Conservation (phyloP, 352 stramenopile genomes). For the Globisporangium nagaii region DNA sequence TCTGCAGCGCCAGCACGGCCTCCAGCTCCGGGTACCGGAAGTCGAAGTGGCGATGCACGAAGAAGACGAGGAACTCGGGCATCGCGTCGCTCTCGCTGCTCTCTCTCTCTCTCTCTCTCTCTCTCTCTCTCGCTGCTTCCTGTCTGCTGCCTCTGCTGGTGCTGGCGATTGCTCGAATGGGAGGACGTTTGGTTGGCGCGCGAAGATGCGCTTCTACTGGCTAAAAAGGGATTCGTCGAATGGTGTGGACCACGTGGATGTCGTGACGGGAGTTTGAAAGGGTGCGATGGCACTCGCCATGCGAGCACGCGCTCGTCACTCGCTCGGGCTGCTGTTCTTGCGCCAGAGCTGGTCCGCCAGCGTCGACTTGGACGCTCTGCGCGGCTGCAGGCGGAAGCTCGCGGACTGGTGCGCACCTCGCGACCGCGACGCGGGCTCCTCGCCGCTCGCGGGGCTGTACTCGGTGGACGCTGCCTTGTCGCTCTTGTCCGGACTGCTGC, state of each 20-base stretch:
- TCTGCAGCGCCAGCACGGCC: slow-evolving; percentile 62
- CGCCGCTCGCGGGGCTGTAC: neutral
- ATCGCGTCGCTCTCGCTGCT: no score
- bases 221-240: no score
- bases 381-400: slow-evolving; percentile 1
- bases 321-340: neutral
- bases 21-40: slow-evolving; percentile 82
- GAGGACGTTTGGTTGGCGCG: slow-evolving; percentile 7
- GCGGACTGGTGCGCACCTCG: neutral
- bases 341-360: slow-evolving; percentile 15
- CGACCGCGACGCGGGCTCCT: neutral
- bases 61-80: slow-evolving; percentile 77
- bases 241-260: no score
- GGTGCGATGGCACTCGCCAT: neutral
- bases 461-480: neutral
- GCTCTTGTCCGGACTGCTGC: neutral
- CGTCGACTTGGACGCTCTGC: neutral
- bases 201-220: no score
- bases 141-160: neutral
- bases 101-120: no score
- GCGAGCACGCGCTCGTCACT: neutral
- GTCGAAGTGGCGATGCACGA: slow-evolving; percentile 78
- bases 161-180: neutral
- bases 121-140: no score
- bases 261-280: neutral